Conservation (phyloP, 192 early-diverging fungal genomes). For the Dispira parvispora region DNA sequence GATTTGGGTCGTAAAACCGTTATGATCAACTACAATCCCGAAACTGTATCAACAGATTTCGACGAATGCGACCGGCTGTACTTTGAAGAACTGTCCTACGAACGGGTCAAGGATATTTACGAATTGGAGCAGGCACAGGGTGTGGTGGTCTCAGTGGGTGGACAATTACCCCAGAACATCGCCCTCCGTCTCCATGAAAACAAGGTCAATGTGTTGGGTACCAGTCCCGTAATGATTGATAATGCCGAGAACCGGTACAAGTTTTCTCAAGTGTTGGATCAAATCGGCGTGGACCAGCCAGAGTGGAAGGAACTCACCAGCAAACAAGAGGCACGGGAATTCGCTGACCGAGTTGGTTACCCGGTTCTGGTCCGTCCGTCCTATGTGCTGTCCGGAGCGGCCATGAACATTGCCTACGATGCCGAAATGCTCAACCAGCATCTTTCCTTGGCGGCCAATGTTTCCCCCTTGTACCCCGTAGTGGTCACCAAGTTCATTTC, state of each 20-base stretch:
- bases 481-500: constrained; percentile 95
- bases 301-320: constrained; percentile 86
- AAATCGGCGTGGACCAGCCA: constrained; percentile 91
- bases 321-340: constrained; percentile 63
- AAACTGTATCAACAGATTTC: constrained; percentile 98
- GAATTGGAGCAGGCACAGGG: constrained; percentile 65
- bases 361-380: constrained; percentile 92
- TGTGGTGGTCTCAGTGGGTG: constrained; percentile 81
- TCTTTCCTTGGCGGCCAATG: constrained; percentile 64
- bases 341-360: constrained; percentile 73
- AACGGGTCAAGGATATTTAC: constrained; percentile 94
- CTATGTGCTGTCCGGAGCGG: constrained; percentile 94
- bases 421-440: constrained; percentile 46
- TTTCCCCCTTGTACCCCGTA: constrained; percentile 89
- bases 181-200: constrained; percentile 61
- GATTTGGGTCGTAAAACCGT: constrained; percentile 77
- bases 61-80: constrained; percentile 97
- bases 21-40: constrained; percentile 99
- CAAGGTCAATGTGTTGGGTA: constrained; percentile 78
- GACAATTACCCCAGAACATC: constrained; percentile 95
- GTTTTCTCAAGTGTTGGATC: constrained; percentile 81
- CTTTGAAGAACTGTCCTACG: constrained; percentile 89
- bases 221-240: constrained; percentile 79
- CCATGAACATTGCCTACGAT: constrained; percentile 93
- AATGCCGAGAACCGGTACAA: constrained; percentile 89